Evolutionary conservation across 2,329 filamentous ascomycete species (phyloP).

Genomic region (Alternaria gansuensis): DNA sequence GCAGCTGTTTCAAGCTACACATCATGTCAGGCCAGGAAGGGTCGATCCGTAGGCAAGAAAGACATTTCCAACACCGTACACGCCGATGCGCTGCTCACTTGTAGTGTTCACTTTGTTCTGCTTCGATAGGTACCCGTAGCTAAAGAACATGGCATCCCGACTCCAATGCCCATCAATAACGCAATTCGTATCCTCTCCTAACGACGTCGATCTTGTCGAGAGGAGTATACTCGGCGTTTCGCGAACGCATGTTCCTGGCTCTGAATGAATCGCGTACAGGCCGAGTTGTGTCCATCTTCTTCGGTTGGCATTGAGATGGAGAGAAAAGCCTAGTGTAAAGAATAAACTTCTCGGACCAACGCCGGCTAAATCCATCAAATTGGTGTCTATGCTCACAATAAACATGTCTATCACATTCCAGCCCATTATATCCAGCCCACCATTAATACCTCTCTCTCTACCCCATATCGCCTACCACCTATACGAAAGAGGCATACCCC

Average conservation of each 20-base stretch:
- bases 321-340: not conserved
- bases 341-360: not conserved
- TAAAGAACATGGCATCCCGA: not conserved
- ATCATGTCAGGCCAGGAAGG: slow-evolving; percentile 1
- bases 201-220: slow-evolving; percentile 16
- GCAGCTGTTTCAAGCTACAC: slow-evolving; percentile 5
- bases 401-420: not conserved
- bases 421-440: not conserved
- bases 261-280: not conserved
- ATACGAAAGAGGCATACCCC: slow-evolving; percentile 3
- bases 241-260: slow-evolving; percentile 15
- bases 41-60: slow-evolving; percentile 2
- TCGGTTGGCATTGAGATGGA: not conserved
- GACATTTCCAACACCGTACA: not conserved
- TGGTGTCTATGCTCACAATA: not conserved
- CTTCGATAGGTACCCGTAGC: not conserved
- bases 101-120: not conserved
- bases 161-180: not conserved
- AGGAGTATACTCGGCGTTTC: slow-evolving; percentile 12
- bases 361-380: slow-evolving; percentile 10
- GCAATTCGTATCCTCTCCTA: not conserved
- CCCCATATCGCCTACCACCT: slow-evolving; percentile 2
- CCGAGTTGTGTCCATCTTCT: not conserved
- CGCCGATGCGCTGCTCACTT: not conserved
- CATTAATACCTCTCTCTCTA: not conserved